A percentile compares a stretch with the other conserved stretches of the same genome.
phyloP scores from a whole-genome alignment of 2,329 filamentous ascomycete species.

The Phialocephala sp. region DNA sequence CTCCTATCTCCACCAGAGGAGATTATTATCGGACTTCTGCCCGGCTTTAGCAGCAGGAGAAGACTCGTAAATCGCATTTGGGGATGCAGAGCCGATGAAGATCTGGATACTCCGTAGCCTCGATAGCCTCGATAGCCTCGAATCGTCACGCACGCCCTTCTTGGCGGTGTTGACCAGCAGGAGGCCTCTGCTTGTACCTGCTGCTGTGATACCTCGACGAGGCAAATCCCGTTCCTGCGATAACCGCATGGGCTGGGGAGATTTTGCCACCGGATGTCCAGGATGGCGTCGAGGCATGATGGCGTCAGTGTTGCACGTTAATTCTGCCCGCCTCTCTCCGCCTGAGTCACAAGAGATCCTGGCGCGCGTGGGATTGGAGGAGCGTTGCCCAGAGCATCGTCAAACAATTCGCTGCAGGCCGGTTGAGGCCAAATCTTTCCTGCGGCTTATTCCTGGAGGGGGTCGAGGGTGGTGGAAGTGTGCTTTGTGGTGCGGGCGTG shows the following conservation, averaged over 20 bases:
- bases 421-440: not conserved
- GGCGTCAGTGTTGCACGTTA: constrained; percentile 27
- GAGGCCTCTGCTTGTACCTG: not conserved
- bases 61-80: not conserved
- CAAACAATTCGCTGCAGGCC: not conserved
- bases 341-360: constrained; percentile 21
- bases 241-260: not conserved
- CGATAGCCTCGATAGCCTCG: not conserved
- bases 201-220: not conserved
- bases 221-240: constrained; percentile 5
- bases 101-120: not conserved
- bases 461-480: not conserved
- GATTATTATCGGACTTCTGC: not conserved
- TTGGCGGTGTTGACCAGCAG: not conserved
- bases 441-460: not conserved
- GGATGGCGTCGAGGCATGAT: constrained; percentile 19
- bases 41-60: not conserved
- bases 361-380: not conserved
- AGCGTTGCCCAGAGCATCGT: not conserved
- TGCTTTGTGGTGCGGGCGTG: not conserved
- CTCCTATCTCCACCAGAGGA: not conserved
- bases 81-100: not conserved
- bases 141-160: constrained; percentile 7
- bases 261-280: not conserved
- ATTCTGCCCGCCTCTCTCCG: not conserved